A percentile compares a stretch with the other conserved stretches of the same genome.
Conservation (phyloP, 148 eudicot genomes). For the Cornus suecica region DNA sequence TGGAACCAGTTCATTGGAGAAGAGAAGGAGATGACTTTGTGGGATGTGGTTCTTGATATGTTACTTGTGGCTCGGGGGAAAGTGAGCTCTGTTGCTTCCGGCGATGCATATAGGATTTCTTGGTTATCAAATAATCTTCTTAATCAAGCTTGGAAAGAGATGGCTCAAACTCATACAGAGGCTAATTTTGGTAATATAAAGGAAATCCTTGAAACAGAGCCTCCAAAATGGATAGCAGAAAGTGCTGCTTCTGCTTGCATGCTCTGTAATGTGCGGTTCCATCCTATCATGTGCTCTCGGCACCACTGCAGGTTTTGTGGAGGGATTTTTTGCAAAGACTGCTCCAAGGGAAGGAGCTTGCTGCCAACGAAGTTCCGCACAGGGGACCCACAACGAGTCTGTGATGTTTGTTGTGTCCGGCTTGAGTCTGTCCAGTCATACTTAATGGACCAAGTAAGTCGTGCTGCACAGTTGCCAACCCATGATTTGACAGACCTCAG, state of each 20-base stretch:
- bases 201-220: constrained; percentile 52
- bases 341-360: constrained; percentile 65
- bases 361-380: constrained; percentile 47
- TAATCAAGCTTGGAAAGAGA: constrained; percentile 70
- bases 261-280: constrained; percentile 62
- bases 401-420: constrained; percentile 74
- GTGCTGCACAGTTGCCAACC: constrained; percentile 60
- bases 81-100: constrained; percentile 40
- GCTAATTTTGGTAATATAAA: constrained; percentile 34
- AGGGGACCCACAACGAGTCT: constrained; percentile 54
- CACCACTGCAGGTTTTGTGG: constrained; percentile 83
- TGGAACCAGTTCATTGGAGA: constrained; percentile 34
- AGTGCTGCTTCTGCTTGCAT: constrained; percentile 64
- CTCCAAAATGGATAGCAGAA: constrained; percentile 71
- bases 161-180: constrained; percentile 60
- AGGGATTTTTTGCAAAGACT: constrained; percentile 60
- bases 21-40: constrained; percentile 64
- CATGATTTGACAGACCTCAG: constrained; percentile 65
- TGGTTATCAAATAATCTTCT: constrained; percentile 38
- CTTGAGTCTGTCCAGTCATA: constrained; percentile 58
- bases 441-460: constrained; percentile 63
- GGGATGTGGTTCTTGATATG: constrained; percentile 68
- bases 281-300: constrained; percentile 61
- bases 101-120: constrained; percentile 31
- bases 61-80: constrained; percentile 55